Conservation (phyloP, 2,329 filamentous ascomycete species). For the Talaromyces sp. region DNA sequence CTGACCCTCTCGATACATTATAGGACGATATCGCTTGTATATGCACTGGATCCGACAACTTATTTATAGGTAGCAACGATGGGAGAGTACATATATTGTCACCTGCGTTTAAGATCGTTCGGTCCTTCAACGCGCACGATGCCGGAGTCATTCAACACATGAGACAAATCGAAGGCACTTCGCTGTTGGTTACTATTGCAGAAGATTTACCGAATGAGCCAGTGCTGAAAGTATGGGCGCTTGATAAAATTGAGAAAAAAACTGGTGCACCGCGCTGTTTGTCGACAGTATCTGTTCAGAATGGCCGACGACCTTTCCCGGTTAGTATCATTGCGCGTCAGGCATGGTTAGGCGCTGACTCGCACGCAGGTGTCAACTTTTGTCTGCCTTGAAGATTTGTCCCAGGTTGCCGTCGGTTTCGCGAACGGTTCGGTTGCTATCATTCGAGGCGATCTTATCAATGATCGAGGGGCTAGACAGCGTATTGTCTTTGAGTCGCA, state of each 20-base stretch:
- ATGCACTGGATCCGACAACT: constrained; percentile 79
- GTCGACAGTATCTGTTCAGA: constrained; percentile 80
- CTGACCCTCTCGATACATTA: constrained; percentile 15
- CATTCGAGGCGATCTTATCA: constrained; percentile 87
- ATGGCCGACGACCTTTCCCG: constrained; percentile 90
- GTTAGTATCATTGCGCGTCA: constrained; percentile 45
- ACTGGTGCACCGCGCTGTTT: constrained; percentile 84
- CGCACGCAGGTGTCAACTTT: constrained; percentile 68
- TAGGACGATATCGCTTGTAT: constrained; percentile 72
- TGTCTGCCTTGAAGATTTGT: constrained; percentile 78
- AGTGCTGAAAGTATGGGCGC: constrained; percentile 91
- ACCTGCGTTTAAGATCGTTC: constrained; percentile 78
- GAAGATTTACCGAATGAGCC: constrained; percentile 88
- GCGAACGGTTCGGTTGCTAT: constrained; percentile 93
- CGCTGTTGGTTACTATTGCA: constrained; percentile 72
- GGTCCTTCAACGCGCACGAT: constrained; percentile 84
- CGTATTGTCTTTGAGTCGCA: constrained; percentile 94
- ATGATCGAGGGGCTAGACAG: constrained; percentile 91
- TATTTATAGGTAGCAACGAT: constrained; percentile 84
- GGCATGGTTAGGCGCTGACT: constrained; percentile 3
- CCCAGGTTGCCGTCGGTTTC: constrained; percentile 91
- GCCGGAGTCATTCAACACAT: constrained; percentile 76
- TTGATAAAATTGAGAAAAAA: constrained; percentile 93
- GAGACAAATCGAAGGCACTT: constrained; percentile 84
- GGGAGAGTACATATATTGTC: constrained; percentile 86